Base-by-base conservation (phyloP, 306 rosid genomes). In the Glycine soja region DNA sequence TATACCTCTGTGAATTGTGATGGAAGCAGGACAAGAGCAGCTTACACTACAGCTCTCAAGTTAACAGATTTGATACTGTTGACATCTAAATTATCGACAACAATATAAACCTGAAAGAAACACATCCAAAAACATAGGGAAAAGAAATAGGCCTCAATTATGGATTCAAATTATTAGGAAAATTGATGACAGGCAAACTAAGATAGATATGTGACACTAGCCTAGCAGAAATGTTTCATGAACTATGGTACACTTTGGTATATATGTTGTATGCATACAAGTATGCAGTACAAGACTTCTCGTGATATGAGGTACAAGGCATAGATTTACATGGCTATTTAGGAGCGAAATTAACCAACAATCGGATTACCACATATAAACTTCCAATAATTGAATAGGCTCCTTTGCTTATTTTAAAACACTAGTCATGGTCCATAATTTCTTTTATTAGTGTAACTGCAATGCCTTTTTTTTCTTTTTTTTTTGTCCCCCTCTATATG, bases 21-120 rank as follows among this genome's bases (percentile, higher is more conserved):
- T 53, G 99, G 99, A 83, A 95, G 91, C 80, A 93, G 88, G 68
- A 95, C 97, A 64, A 95, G 97, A 70, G 99, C 92, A 74, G 94
- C 92, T 80, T 96, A 87, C 42, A 93, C 38, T 62, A 94, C 97
- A 76, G 95, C 92, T 90, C 95, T 87, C 88, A 93, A 80, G 86
- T 95, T 95, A 86, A 78, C 76, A n/a, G 90, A 86, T 84, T 93
- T 95, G 48, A 72, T 52, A 61, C 72, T 83, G 79, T 72, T 72
- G 42, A 93, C 67, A 54, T 90, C 88, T 86, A 84, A 84, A 67
- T 86, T 87, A 84, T 95, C 99, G 72, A 86, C 92, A 65, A 95
- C 81, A 43, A 91, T 70, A 69, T 85, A 88, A 88, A 93, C 93
- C 99, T 93, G 90, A 69, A 58, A 13, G 77, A 80, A 82, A 78